Percentiles rank a stretch among this genome's conserved stretches.
Evolutionary conservation across 768 basidiomycete species (phyloP).

Genomic region (Ramaria sp.): DNA sequence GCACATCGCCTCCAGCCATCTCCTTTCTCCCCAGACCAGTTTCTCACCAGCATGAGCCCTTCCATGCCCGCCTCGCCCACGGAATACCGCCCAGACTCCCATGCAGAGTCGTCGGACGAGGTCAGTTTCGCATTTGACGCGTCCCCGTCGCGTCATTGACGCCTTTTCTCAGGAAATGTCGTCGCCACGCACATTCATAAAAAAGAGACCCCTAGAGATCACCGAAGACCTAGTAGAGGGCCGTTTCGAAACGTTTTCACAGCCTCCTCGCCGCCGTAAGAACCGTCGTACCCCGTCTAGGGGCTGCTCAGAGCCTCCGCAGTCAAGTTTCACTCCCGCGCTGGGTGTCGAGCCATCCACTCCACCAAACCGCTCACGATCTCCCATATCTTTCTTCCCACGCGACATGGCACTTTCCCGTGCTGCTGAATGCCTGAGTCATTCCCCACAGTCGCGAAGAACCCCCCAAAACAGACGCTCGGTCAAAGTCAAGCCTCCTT

Average conservation of each 20-base stretch:
- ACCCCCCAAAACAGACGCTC: not conserved
- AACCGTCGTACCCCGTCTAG: not conserved
- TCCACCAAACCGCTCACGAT: slow-evolving; percentile 1
- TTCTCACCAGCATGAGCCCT: not conserved
- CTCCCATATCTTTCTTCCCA: not conserved
- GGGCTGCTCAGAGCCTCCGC: not conserved
- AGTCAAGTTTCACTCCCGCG: not conserved
- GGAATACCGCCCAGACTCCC: not conserved
- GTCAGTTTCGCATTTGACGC: not conserved
- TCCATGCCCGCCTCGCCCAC: not conserved
- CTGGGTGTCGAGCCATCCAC: not conserved
- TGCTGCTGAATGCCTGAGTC: not conserved
- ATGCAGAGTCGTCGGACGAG: not conserved
- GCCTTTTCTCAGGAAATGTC: not conserved
- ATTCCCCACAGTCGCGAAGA: not conserved
- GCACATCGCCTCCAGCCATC: slow-evolving; percentile 4
- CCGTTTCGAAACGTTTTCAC: not conserved
- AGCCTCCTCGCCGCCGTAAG: not conserved
- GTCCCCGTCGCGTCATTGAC: not conserved
- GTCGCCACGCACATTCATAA: not conserved
- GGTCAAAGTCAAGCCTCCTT: not conserved
- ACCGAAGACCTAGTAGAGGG: slow-evolving; percentile 6
- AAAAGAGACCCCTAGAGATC: slow-evolving; percentile 6
- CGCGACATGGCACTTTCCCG: not conserved
- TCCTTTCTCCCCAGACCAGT: slow-evolving; percentile 8